Evolutionary conservation across 1,139 yeast species (phyloP).

Genomic region (Pichia kudriavzevii): DNA sequence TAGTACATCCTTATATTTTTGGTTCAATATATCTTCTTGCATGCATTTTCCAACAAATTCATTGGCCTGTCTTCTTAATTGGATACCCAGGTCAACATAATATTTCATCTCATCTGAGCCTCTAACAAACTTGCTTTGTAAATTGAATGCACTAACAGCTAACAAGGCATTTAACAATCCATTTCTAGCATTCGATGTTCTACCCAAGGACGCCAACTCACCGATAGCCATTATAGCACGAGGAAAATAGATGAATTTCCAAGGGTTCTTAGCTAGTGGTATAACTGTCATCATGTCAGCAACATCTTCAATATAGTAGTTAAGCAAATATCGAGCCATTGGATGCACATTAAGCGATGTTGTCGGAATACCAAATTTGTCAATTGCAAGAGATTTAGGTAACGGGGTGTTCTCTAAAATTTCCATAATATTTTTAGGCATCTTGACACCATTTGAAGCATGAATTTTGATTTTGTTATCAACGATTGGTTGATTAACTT

Average conservation of each 20-base stretch:
- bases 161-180: conserved; percentile 72
- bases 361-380: conserved; percentile 44
- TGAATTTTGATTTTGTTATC: conserved; percentile 23
- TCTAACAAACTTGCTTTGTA: conserved; percentile 62
- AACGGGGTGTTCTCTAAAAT: conserved; percentile 39
- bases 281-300: conserved; percentile 87
- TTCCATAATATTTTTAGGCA: conserved; percentile 37
- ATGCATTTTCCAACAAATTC: conserved; percentile 59
- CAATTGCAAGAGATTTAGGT: conserved; percentile 35
- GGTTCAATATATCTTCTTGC: conserved; percentile 38
- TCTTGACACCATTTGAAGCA: conserved; percentile 25
- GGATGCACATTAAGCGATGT: conserved; percentile 61
- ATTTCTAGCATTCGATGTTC: conserved; percentile 68
- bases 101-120: conserved; percentile 59
- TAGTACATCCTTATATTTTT: conserved; percentile 76
- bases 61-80: conserved; percentile 68
- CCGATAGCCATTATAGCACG: conserved; percentile 77
- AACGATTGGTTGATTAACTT: conserved; percentile 14
- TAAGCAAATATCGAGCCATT: conserved; percentile 58
- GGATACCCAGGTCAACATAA: conserved; percentile 64
- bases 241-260: conserved; percentile 81
- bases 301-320: conserved; percentile 70
- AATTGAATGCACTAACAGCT: conserved; percentile 76
- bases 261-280: conserved; percentile 74
- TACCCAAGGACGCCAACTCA: conserved; percentile 67